Conservation (phyloP, 2,329 filamentous ascomycete genomes). For the Geosmithia putterillii region DNA sequence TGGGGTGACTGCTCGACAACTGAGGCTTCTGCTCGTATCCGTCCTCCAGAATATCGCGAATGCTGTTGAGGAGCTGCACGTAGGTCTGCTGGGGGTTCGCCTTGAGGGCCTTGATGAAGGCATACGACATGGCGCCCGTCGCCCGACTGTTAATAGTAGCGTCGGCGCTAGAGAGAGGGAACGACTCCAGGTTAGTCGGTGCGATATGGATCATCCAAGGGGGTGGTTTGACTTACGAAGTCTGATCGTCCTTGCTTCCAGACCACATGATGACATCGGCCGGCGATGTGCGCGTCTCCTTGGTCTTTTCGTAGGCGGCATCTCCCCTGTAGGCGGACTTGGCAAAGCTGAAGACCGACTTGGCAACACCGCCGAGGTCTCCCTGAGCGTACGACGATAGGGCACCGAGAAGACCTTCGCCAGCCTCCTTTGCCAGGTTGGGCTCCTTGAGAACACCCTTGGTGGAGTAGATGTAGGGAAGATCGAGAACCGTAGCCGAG, state of each 20-base stretch:
- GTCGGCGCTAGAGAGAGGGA: slow-evolving; percentile 57
- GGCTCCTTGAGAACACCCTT: slow-evolving; percentile 72
- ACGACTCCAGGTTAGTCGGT: too few relatives aligned
- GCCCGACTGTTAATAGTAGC: slow-evolving; percentile 79
- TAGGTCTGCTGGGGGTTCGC: slow-evolving; percentile 95
- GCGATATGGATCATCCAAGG: too few relatives aligned
- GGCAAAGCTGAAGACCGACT: slow-evolving; percentile 68
- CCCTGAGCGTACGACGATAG: slow-evolving; percentile 72
- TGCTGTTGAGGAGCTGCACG: slow-evolving; percentile 87
- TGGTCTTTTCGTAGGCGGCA: slow-evolving; percentile 64
- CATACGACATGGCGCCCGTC: slow-evolving; percentile 96
- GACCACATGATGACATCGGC: slow-evolving; percentile 98
- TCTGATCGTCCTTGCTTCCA: slow-evolving; percentile 91
- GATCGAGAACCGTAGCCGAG: slow-evolving; percentile 64
- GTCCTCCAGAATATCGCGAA: slow-evolving; percentile 74
- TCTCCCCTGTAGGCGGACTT: slow-evolving; percentile 79
- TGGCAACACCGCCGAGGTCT: slow-evolving; percentile 71
- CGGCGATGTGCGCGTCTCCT: slow-evolving; percentile 81
- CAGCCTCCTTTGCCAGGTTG: slow-evolving; percentile 69
- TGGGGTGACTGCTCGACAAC: slow-evolving; percentile 86
- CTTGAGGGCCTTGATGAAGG: slow-evolving; percentile 83
- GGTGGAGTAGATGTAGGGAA: slow-evolving; percentile 71
- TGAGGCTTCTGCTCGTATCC: slow-evolving; percentile 95
- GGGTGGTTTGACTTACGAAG: slow-evolving; percentile 44
- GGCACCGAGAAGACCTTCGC: slow-evolving; percentile 57